Base-by-base conservation (phyloP, 495 filamentous ascomycete genomes). In the Friedmanniomyces endolithicus region DNA sequence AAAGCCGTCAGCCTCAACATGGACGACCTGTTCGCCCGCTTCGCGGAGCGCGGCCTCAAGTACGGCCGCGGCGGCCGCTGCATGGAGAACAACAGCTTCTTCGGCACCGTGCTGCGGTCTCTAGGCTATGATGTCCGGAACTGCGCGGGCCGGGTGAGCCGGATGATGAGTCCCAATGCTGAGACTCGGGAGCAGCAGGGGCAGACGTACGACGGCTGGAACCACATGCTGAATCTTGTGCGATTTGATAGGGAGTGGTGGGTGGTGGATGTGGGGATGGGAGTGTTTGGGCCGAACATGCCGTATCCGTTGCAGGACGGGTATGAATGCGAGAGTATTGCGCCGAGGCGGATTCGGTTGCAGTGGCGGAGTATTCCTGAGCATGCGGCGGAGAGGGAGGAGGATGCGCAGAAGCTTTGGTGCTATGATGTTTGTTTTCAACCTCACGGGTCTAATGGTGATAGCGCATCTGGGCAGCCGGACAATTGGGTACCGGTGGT, bases 251-350 rank as follows among this genome's bases (percentile, higher is more conserved):
- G 64, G 12, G 23, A 61, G 11, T 71, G 71, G 55, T 87, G 78
- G 52, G 71, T 79, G 41, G 70, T 88, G 1, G 86, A 94, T 56
- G 82, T 87, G 12, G 85, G 77, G 0, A 89, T 89, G 52, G 87
- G 86, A 4, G 70, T 72, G 19, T 75, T 81, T 60, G 82, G 81
- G 3, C 74, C 77, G 0, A 78, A 53, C 11, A 27, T 45, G 1
- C 48, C 49, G 19, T 56, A 48, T n/a, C 53, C 48, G 29, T 44
- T 61, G 19, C 12, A 44, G 25, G 58, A 61, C 31, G 58, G 58
- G 1, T 48, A 11, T n/a, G 58, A 61, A 44, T 20, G 14, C 12
- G 54, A 44, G 46, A 23, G 31, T 48, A 35, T 60, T 9, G 47
- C 58, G 12, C 53, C 53, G 24, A 24, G 54, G 23, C n/a, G 27